Evolutionary conservation across 2,329 filamentous ascomycete species (phyloP), one percentile per base, ranked within the genome.

Genomic region (Aspergillus hiratsukae): DNA sequence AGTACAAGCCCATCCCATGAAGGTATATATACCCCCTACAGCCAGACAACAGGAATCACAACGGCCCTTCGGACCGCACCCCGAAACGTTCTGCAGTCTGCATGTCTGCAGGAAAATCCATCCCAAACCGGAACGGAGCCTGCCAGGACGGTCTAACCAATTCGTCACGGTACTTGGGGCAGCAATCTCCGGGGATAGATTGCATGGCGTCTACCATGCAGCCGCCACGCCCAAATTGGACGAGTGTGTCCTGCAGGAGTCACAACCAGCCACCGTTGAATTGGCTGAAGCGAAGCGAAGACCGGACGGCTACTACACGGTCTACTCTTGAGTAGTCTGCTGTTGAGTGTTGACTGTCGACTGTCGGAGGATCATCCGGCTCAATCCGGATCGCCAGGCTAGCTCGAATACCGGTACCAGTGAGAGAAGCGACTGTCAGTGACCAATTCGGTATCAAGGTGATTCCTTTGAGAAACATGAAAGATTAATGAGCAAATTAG

Each of bases 101-200:
- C 31, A 8, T 37, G 31, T 37, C 19, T 10, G 3, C n/a, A 45
- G 1, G 19, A 3, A 23, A 4, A 23, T 1, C 41, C 19, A 45
- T 45, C 46, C 53, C 46, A 53, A 50, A 55, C 35, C 25, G 51
- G 53, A 48, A 37, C 41, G 41, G 41, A 45, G 21, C n/a, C 8
- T 3, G 10, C 1, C 2, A 11, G 10, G 19, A 2, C 40, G 6
- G 8, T 8, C 40, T 35, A 48, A 53, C 56, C 17, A 19, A 58
- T 58, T 53, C 56, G 54, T 58, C 56, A 58, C 56, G 56, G 56
- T 10, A 27, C 2, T 25, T 23, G 48, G 10, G 27, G 14, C 5
- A 27, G 21, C 17, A n/a, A 31, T 40, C 31, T 35, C 37, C 10
- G n/a, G 41, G 41, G 2, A 14, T 23, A 23, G 8, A 45, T 45